Base-by-base conservation (phyloP, 176 grass and related monocot genomes). In the Elaeis guineensis region DNA sequence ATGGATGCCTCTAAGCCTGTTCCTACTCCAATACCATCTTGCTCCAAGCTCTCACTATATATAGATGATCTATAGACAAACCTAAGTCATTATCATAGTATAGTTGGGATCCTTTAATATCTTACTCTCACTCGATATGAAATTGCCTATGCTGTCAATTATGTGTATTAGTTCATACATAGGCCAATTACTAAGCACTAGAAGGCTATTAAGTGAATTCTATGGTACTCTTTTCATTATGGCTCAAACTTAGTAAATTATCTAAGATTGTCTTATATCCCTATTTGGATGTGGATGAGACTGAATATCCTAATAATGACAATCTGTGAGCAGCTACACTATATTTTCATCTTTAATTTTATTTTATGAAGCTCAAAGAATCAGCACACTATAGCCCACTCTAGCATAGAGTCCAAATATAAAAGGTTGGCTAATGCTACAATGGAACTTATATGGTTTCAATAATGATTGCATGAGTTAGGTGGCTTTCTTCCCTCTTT, bases 321-420 rank as follows among this genome's bases (percentile, higher is more conserved):
- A 3, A 25, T 25, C 25, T 7, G 2, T 5, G 5, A 53, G 16
- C 16, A 17, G 4, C 51, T 1, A 53, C 2, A 2, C 15, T 19
- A 17, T 18, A 53, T 17, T 18, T 53, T 4, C 9, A 4, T 2
- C 51, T 5, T 53, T 53, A 69, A 69, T 69, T 5, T 69, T 4
- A 69, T 69, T n/a, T 58, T 20, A n/a, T 69, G 66, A 28, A 23
- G 6, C 21, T 22, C 66, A 5, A 25, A 17, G 3, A 69, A 69
- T 8, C 52, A 69, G 9, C 19, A 21, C 6, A 69, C 12, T 16
- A 21, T 69, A 4, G 9, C 51, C 6, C 52, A 50, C 20, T 69
- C 66, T 14, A 56, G 21, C 6, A 69, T 23, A 3, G 0, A 69
- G 51, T 24, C 14, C 3, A 50, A 57, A 57, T 69, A 57, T 30